phyloP scores from a whole-genome alignment of 305 asterid species.

The Vinca major region DNA sequence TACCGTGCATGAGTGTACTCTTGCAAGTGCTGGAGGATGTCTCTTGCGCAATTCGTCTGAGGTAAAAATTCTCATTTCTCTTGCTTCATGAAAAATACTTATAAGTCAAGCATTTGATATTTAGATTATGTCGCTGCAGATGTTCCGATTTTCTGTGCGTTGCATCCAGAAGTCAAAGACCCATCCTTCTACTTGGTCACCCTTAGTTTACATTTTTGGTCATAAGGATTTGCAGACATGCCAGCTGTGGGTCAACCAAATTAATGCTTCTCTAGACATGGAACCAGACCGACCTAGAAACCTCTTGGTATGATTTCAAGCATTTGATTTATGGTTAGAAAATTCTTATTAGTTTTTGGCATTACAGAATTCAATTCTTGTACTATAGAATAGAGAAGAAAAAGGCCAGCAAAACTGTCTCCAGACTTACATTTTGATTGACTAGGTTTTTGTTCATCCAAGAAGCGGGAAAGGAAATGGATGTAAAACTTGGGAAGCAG shows the following conservation, averaged over 20 bases:
- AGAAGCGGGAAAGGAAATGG: conserved; percentile 90
- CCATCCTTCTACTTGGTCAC: conserved; percentile 47
- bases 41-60: conserved; percentile 42
- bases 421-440: conserved; percentile 27
- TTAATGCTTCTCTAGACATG: conserved; percentile 33
- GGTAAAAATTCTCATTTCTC: conserved; percentile 27
- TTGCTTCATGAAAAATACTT: conserved; percentile 11
- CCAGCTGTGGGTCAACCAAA: conserved; percentile 56
- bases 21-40: conserved; percentile 40
- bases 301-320: conserved; percentile 60
- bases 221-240: conserved; percentile 56
- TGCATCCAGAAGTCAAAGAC: conserved; percentile 55
- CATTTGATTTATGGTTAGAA: neutral
- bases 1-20: conserved; percentile 33
- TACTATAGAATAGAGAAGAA: conserved; percentile 16
- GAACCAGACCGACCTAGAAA: conserved; percentile 60
- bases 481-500: conserved; percentile 67
- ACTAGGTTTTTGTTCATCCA: conserved; percentile 90
- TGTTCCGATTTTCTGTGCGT: conserved; percentile 67
- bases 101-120: conserved; percentile 12
- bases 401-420: conserved; percentile 11
- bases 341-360: conserved; percentile 5
- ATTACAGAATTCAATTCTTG: neutral
- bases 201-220: conserved; percentile 65
- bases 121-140: conserved; percentile 36